Evolutionary conservation across 163 green algal genomes (phyloP), one percentile per base, ranked within the genome.

Genomic region (Volvox carteri): DNA sequence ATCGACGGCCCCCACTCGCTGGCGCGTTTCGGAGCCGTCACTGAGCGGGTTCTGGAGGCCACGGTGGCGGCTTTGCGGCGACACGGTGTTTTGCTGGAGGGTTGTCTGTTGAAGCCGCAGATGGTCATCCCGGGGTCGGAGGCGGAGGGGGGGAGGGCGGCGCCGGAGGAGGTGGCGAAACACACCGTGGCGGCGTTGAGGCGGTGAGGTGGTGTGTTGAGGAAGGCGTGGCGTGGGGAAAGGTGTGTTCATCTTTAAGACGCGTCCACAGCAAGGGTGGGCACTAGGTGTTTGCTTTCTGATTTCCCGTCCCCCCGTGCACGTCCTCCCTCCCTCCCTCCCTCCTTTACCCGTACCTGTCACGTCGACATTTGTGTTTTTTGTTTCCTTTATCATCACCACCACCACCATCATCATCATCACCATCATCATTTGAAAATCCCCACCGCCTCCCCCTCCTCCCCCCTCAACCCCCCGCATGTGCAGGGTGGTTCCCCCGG

Each of bases 31-130:
- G 78, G 90, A 85, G 21, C 89, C 56, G 87, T 89, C 21, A 91
- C 78, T 23, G 92, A 93, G 78, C 88, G 79, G 0, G 91, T 95
- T 41, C 62, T 95, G 1, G 74, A 86, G 1, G 91, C 90, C 14
- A 94, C 86, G 37, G 90, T 97, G 16, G 73, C 83, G 6, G 80
- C 91, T 62, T 88, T 97, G 50, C 96, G 90, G 96, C 92, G 76
- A 11, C 92, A 96, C 58, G 90, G 93, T n/a, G 96, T 98, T 58
- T 42, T 86, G 67, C 85, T 98, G 84, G 93, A 97, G 86, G 95
- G 90, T 41, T 92, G 86, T 72, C 92, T 98, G 78, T 89, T 98
- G 7, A 98, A 98, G 92, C 96, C 95, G 12, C 95, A 97, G 84
- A 98, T 98, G 96, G 93, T 97, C 23, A 93, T 96, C 44, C 93